Base-by-base conservation (phyloP, 352 stramenopile genomes). In the Blastocystis sp. region DNA sequence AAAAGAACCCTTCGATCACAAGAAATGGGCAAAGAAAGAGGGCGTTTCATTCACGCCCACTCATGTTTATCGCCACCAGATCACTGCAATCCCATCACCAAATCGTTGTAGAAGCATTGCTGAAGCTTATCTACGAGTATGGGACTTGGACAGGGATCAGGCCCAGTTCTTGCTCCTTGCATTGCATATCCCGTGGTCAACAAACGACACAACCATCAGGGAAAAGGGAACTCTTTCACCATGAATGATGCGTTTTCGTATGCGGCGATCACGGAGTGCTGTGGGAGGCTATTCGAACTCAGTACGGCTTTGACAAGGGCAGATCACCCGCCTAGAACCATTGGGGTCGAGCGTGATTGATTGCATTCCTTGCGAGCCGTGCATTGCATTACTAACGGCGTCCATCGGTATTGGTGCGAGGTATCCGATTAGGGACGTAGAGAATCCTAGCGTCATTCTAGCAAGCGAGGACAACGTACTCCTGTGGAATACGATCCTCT, bases 401-500 rank as follows among this genome's bases (percentile, higher is more conserved):
- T 76, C 42, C 19, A 38, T 45, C 42, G 52, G 66, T 76, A 14
- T 9, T 21, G 2, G n/a, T 3, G n/a, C 6, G 7, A 21, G 2
- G 38, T 48, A 4, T 60, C 7, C 11, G 24, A 48, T 84, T 28
- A 84, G 34, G 19, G n/a, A 57, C 57, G 54, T 69, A 43, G 34
- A 60, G 17, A 54, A 84, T 14, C 17, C n/a, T 28, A n/a, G 34
- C 19, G n/a, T 69, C 17, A 68, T 84, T 52, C 38, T 19, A 17
- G 45, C n/a, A 59, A 69, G 74, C 48, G 42, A 2, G 19, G 52
- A 84, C n/a, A 68, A 66, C 48, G 74, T 68, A 42, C 74, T 84
- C 59, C 21, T 84, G 24, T 84, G 74, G 74, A 84, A 68, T 48
- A 11, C 52, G 2, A 21, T 84, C 2, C 45, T 84, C 10, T 84